A percentile compares a stretch with the other conserved stretches of the same genome.
These are phyloP conservation scores for Mycena alexandri DNA, from an alignment of 768 basidiomycete genomes.

Conservation along the genomic window DNA sequence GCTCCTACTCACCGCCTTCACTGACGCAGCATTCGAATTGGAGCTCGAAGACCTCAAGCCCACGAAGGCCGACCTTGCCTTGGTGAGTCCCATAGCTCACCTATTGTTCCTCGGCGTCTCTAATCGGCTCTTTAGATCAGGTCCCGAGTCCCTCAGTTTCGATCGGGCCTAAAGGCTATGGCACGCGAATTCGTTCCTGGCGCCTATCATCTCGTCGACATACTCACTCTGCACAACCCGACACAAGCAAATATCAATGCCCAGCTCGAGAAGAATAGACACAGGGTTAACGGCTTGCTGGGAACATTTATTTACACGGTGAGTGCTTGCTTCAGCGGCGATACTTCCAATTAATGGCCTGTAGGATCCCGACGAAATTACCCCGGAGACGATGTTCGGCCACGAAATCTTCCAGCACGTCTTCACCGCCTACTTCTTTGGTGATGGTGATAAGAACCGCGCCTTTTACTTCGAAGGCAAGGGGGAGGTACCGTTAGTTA, in stretches of 20 bases:
- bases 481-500: neutral
- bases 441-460: neutral
- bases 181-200: neutral
- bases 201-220: neutral
- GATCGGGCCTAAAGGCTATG: neutral
- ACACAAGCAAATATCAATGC: neutral
- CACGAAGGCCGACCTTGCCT: neutral
- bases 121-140: neutral
- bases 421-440: conserved; percentile 11
- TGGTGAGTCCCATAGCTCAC: neutral
- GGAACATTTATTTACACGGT: neutral
- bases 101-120: neutral
- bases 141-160: conserved; percentile 14
- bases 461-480: conserved; percentile 7
- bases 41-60: neutral
- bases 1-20: neutral
- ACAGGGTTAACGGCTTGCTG: neutral
- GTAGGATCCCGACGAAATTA: conserved; percentile 15
- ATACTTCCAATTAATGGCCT: too few relatives aligned
- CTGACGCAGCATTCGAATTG: neutral
- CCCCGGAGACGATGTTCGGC: conserved; percentile 12
- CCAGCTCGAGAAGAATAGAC: neutral
- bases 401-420: conserved; percentile 1
- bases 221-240: neutral
- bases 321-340: neutral